phyloP scores from a whole-genome alignment of 148 eudicot species.

The Tetragonia tetragonoides region DNA sequence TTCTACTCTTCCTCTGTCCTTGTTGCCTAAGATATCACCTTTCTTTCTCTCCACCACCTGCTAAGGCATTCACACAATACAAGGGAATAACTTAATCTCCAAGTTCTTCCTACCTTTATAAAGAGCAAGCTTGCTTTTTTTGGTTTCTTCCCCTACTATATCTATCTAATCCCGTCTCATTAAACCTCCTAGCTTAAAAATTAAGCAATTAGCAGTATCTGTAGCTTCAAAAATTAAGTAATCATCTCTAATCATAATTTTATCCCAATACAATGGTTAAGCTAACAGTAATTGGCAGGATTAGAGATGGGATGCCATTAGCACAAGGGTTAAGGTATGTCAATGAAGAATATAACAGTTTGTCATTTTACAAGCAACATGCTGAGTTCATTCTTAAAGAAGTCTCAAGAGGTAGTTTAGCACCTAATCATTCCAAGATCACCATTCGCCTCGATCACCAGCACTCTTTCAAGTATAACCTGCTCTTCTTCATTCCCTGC shows the following conservation, averaged over 20 bases:
- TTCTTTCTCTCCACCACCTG: too few species aligned
- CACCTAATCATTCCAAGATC: slow-evolving; percentile 27
- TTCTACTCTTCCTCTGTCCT: background rate
- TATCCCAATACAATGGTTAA: slow-evolving; percentile 35
- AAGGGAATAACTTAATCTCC: slow-evolving; percentile 22
- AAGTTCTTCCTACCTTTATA: slow-evolving; percentile 15
- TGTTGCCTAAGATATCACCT: too few species aligned
- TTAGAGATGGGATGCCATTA: slow-evolving; percentile 51
- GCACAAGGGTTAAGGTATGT: slow-evolving; percentile 45
- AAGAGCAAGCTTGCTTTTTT: background rate
- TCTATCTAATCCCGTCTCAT: background rate
- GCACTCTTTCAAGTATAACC: slow-evolving; percentile 43
- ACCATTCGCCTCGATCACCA: slow-evolving; percentile 43
- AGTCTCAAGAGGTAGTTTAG: slow-evolving; percentile 40
- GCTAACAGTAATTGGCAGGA: slow-evolving; percentile 51
- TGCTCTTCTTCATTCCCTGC: background rate
- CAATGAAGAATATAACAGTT: slow-evolving; percentile 26
- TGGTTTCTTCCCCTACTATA: background rate
- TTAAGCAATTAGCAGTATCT: background rate
- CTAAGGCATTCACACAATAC: slow-evolving; percentile 9
- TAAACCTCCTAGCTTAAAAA: background rate
- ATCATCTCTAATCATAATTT: background rate
- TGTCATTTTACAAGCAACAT: slow-evolving; percentile 39
- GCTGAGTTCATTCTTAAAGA: slow-evolving; percentile 51
- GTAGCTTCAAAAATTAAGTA: background rate